Conservation (phyloP, 495 filamentous ascomycete genomes). For the Aspergillus taichungensis region DNA sequence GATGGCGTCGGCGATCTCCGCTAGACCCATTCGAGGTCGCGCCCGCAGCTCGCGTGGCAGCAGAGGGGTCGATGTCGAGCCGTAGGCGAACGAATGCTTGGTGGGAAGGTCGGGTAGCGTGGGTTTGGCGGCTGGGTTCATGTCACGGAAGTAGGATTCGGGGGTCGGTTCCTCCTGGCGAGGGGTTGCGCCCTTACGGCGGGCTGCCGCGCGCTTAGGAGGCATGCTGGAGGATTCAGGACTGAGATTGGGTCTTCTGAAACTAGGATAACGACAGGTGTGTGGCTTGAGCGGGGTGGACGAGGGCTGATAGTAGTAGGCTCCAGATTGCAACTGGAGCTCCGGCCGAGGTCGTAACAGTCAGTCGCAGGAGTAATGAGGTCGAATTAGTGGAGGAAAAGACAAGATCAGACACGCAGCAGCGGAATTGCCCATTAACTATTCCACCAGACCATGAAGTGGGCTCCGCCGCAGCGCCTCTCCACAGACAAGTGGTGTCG, state of each 20-base stretch:
- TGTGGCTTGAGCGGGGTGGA: too few relatives aligned
- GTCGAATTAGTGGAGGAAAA: too few relatives aligned
- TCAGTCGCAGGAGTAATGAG: too few relatives aligned
- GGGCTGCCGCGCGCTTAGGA: conserved; percentile 16
- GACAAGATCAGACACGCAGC: too few relatives aligned
- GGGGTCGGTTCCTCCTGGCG: conserved; percentile 4
- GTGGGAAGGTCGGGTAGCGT: conserved; percentile 21
- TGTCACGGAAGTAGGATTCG: conserved; percentile 8
- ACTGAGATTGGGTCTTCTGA: background rate
- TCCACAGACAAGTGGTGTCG: too few relatives aligned
- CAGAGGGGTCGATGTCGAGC: conserved; percentile 17
- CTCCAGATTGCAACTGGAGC: too few relatives aligned
- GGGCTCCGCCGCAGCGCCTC: too few relatives aligned
- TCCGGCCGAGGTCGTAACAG: too few relatives aligned
- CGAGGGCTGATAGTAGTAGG: too few relatives aligned
- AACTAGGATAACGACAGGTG: too few relatives aligned
- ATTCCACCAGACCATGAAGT: too few relatives aligned
- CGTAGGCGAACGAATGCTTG: conserved; percentile 27
- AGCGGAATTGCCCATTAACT: too few relatives aligned
- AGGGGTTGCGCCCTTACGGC: conserved; percentile 3
- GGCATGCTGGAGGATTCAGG: conserved; percentile 12
- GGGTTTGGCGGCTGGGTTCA: conserved; percentile 6
- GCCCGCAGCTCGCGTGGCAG: conserved; percentile 17
- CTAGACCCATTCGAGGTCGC: conserved; percentile 13
- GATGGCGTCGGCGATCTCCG: conserved; percentile 18